Evolutionary conservation across 352 stramenopile species (phyloP).

Genomic region (Globisporangium orthogonon): DNA sequence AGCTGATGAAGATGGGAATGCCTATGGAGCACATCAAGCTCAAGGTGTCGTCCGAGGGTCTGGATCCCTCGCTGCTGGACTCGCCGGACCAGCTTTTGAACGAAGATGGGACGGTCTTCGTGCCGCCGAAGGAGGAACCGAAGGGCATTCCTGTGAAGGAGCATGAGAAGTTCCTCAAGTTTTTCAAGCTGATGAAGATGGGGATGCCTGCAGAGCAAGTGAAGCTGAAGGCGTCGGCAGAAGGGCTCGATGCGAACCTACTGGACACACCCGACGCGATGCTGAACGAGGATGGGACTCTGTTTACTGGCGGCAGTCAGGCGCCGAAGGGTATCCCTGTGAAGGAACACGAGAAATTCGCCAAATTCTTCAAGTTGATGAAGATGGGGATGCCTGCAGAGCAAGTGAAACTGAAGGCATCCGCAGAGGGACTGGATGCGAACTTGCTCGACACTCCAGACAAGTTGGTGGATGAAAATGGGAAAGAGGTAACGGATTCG

Average conservation of each 20-base stretch:
- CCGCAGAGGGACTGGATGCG: conserved; percentile 85
- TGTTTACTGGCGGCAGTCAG: conserved; percentile 22
- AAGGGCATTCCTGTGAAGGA: conserved; percentile 65
- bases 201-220: conserved; percentile 52
- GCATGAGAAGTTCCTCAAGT: conserved; percentile 81
- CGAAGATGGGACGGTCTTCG: conserved; percentile 34
- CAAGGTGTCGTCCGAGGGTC: conserved; percentile 73
- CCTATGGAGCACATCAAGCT: conserved; percentile 69
- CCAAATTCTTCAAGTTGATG: conserved; percentile 68
- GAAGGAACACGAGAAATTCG: conserved; percentile 86
- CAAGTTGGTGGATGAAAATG: conserved; percentile 45
- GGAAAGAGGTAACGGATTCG: conserved; percentile 28
- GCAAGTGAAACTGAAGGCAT: conserved; percentile 72
- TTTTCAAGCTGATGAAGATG: conserved; percentile 43
- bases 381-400: conserved; percentile 26
- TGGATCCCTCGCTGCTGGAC: conserved; percentile 71
- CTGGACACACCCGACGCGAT: conserved; percentile 60
- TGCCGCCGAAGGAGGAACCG: conserved; percentile 16
- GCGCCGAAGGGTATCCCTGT: conserved; percentile 29
- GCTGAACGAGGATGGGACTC: conserved; percentile 40
- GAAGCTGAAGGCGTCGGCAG: conserved; percentile 63
- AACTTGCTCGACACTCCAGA: conserved; percentile 51
- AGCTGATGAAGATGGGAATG: conserved; percentile 18
- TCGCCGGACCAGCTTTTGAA: conserved; percentile 51
- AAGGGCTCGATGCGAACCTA: conserved; percentile 80